Base-by-base conservation (phyloP, 441 rosid genomes). In the Macaranga tanarius region DNA sequence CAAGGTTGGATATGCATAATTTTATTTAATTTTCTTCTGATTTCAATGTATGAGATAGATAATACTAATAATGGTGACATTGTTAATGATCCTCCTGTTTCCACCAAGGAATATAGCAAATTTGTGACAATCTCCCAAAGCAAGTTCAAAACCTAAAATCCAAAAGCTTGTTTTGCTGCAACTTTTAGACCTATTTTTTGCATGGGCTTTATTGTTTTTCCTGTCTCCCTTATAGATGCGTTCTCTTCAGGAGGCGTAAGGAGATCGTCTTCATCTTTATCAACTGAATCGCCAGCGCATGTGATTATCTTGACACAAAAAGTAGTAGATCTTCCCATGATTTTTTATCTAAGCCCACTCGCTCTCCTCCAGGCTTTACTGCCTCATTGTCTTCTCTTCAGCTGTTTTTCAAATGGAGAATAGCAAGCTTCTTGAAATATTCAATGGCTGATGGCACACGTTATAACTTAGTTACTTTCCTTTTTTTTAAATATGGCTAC, bases 321-420 rank as follows among this genome's bases (percentile, higher is more conserved):
- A 69, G n/a, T n/a, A n/a, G 83, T 75, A 67, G 98, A 86, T 88
- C 92, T 87, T 83, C 97, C 97, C 97, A 92, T 92, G 70, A 62
- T 57, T 51, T 7, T 52, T n/a, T 15, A 16, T 45, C 70, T 22
- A 6, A 25, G 26, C 71, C 2, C 42, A 38, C 70, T 80, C 72
- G 82, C 65, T 67, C 67, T 65, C 65, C 63, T n/a, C n/a, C n/a
- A 68, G 34, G 15, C 22, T 38, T 57, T 23, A 42, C 70, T 73
- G 23, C 12, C 67, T 48, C 56, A 7, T 58, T 45, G 44, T 26
- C 61, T 2, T 81, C 67, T 73, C 74, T 58, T 55, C 44, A 28
- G 59, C 58, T 26, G 13, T 12, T 40, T 16, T 10, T 44, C 22
- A 70, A 26, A 7, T n/a, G 28, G 7, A 70, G 54, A 13, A 48